Conservation (phyloP, 345 rosid genomes). For the Hibiscus tridactylites region DNA sequence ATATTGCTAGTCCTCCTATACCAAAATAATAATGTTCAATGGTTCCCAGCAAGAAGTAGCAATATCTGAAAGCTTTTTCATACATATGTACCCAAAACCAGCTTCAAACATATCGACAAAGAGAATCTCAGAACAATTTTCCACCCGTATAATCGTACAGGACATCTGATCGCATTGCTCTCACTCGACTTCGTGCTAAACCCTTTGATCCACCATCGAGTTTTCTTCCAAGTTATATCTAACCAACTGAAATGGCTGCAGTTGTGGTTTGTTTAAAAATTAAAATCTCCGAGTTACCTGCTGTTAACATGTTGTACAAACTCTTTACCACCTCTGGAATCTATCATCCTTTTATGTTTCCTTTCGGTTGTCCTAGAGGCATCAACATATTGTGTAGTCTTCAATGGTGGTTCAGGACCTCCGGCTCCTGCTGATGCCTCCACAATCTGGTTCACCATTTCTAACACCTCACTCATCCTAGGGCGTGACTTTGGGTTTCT, state of each 20-base stretch:
- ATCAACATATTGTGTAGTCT: constrained; percentile 17
- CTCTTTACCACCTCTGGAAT: constrained; percentile 37
- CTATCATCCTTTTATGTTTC: constrained; percentile 28
- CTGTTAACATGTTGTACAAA: constrained; percentile 37
- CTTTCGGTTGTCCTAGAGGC: constrained; percentile 16
- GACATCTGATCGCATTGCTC: no score
- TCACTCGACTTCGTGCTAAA: neutral
- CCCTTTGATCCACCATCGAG: neutral
- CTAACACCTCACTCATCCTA: constrained; percentile 86
- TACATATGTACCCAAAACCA: no score
- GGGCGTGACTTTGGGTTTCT: constrained; percentile 73
- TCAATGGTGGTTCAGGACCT: constrained; percentile 34
- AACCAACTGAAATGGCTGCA: neutral
- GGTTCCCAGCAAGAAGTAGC: neutral
- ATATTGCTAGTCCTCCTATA: constrained; percentile 2
- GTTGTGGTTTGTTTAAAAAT: neutral
- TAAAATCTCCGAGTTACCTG: neutral
- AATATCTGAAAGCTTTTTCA: no score
- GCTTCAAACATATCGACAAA: no score
- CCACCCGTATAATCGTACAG: no score
- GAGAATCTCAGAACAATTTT: no score
- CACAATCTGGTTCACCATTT: constrained; percentile 45
- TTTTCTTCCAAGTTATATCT: neutral
- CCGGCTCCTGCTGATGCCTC: constrained; percentile 31
- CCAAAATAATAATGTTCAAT: constrained; percentile 4